A percentile compares a stretch with the other conserved stretches of the same genome.
Evolutionary conservation across 176 grass and related monocot genomes (phyloP).

Genomic region (Hsuehochloa calcarea): DNA sequence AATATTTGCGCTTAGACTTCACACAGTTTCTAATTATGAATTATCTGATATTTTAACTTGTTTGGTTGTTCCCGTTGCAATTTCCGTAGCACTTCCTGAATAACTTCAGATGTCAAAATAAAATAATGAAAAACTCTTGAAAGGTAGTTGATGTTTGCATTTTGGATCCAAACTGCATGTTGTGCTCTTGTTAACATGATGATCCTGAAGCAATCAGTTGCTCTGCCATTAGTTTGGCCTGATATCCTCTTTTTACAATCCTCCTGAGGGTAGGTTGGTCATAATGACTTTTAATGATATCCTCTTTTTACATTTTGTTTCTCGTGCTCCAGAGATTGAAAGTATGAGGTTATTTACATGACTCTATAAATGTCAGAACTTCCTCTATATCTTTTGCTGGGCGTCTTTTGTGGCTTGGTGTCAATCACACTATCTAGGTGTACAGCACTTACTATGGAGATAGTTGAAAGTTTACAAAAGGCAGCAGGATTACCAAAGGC

Average conservation of each 20-base stretch:
- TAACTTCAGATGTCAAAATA: conserved; percentile 14
- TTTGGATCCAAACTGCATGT: not conserved
- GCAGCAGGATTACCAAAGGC: conserved; percentile 58
- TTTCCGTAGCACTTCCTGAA: not conserved
- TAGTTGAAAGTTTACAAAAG: conserved; percentile 58
- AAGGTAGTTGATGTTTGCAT: not conserved
- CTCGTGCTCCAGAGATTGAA: conserved; percentile 51
- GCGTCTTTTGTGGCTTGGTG: conserved; percentile 78
- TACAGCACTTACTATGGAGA: conserved; percentile 64
- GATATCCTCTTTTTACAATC: conserved; percentile 28
- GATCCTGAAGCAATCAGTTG: not conserved
- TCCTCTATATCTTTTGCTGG: conserved; percentile 92
- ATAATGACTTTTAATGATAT: conserved; percentile 22
- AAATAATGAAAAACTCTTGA: not conserved
- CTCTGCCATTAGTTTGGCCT: conserved; percentile 1
- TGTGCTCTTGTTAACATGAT: not conserved
- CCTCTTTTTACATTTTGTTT: conserved; percentile 51
- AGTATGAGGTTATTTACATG: conserved; percentile 63
- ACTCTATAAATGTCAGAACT: conserved; percentile 87
- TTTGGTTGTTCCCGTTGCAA: not conserved
- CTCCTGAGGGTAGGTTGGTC: conserved; percentile 32
- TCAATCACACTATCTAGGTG: conserved; percentile 68
- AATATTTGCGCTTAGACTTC: not conserved
- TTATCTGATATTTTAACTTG: conserved; percentile 11
- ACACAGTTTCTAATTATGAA: not conserved